Evolutionary conservation across 2,329 filamentous ascomycete species (phyloP).

Genomic region (Phoma herbarum): DNA sequence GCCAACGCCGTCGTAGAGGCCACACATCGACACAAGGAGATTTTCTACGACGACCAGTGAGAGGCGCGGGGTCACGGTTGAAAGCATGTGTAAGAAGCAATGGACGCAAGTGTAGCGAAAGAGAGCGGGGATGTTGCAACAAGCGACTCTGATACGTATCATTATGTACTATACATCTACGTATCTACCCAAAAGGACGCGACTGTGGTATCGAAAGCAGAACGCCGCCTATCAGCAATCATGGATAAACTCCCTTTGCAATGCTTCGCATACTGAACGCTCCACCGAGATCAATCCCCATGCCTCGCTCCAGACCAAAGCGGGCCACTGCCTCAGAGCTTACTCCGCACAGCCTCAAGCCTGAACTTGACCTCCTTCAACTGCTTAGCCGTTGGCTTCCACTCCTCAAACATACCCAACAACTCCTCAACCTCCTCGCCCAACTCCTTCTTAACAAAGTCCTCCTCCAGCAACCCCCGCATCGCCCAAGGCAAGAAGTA

Average conservation of each 20-base stretch:
- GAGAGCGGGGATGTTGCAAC: too few species aligned
- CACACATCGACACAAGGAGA: conserved; percentile 80
- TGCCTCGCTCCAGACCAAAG: too few species aligned
- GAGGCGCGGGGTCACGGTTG: too few species aligned
- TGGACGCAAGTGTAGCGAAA: too few species aligned
- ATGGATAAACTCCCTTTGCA: neutral
- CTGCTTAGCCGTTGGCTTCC: conserved; percentile 89
- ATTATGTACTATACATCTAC: conserved; percentile 1
- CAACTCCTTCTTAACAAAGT: conserved; percentile 84
- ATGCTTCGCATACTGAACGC: neutral
- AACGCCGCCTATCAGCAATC: neutral
- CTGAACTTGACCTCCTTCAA: conserved; percentile 96
- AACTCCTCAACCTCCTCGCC: conserved; percentile 79
- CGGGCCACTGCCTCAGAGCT: too few species aligned
- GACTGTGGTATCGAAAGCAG: conserved; percentile 1
- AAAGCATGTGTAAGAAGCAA: too few species aligned
- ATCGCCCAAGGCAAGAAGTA: conserved; percentile 96
- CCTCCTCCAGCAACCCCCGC: conserved; percentile 90
- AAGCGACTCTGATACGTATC: neutral
- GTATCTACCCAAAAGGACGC: neutral
- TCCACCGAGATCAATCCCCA: too few species aligned
- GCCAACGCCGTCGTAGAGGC: conserved; percentile 83
- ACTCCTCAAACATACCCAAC: conserved; percentile 88
- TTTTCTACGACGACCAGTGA: conserved; percentile 72
- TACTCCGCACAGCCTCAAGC: conserved; percentile 88